Conservation (phyloP, 805 yeast species). For the Torulaspora quercuum region DNA sequence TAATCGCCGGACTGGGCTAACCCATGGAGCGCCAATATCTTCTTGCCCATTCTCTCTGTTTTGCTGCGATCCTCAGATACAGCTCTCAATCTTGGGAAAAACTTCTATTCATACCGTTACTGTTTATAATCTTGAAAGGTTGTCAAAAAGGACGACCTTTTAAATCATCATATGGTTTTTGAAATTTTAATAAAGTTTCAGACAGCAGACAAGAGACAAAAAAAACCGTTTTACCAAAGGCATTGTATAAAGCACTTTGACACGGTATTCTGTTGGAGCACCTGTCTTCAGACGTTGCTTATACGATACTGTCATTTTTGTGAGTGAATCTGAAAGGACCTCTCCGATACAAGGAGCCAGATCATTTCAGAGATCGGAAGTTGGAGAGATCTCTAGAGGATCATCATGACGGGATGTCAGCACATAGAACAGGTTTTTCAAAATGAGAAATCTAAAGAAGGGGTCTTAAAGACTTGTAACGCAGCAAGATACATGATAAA, state of each 20-base stretch:
- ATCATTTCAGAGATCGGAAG: not conserved
- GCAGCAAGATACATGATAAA: constrained; percentile 27
- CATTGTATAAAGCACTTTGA: no score
- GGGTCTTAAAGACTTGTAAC: constrained; percentile 29
- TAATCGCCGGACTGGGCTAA: constrained; percentile 77
- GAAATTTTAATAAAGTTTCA: constrained; percentile 4
- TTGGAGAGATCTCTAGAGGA: constrained; percentile 1
- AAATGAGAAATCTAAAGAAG: constrained; percentile 32
- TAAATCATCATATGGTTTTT: constrained; percentile 2
- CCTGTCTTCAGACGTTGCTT: no score
- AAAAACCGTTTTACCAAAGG: no score
- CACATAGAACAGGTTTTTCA: constrained; percentile 34
- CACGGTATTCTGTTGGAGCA: no score
- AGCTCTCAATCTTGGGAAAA: no score
- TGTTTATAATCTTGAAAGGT: no score
- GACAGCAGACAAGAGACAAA: not conserved
- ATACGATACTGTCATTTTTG: no score
- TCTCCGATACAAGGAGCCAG: no score
- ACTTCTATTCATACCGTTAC: no score
- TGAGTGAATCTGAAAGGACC: no score
- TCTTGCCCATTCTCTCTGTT: constrained; percentile 35
- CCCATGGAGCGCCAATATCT: constrained; percentile 84
- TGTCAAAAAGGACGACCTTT: constrained; percentile 4
- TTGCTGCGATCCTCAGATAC: no score
- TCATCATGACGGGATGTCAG: constrained; percentile 32